phyloP scores from a whole-genome alignment of 805 yeast genomes.

The Yarrowia sp. region DNA sequence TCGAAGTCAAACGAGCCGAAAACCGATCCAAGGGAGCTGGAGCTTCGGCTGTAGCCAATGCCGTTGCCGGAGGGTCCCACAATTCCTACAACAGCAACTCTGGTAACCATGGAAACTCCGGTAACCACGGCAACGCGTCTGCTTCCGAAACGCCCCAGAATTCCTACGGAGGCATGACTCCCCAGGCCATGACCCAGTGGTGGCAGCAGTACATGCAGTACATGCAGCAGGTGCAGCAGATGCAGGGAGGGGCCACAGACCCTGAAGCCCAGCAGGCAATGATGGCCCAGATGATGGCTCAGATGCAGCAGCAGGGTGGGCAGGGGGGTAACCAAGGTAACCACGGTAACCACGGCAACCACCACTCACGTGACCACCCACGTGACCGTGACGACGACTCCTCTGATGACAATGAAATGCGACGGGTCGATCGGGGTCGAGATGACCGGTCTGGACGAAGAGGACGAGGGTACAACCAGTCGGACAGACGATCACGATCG shows the following conservation, averaged over 20 bases:
- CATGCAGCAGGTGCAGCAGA: slow-evolving; percentile 33
- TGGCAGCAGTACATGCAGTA: slow-evolving; percentile 38
- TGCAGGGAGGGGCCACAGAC: slow-evolving; percentile 17
- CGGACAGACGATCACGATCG: slow-evolving; percentile 15
- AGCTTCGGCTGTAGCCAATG: slow-evolving; percentile 22
- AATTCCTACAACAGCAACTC: neutral
- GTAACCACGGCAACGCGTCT: neutral
- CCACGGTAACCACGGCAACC: neutral
- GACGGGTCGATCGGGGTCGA: slow-evolving; percentile 31
- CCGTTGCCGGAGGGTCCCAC: neutral
- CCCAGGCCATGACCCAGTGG: slow-evolving; percentile 39
- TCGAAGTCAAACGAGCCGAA: slow-evolving; percentile 57
- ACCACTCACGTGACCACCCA: neutral
- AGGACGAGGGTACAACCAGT: slow-evolving; percentile 35
- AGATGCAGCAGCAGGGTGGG: slow-evolving; percentile 17
- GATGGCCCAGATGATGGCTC: slow-evolving; percentile 34
- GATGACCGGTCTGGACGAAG: slow-evolving; percentile 34
- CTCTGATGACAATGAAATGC: slow-evolving; percentile 28
- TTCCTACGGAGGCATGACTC: slow-evolving; percentile 36
- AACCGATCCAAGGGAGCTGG: slow-evolving; percentile 31
- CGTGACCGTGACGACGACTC: neutral
- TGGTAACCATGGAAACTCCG: neutral
- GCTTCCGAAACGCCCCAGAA: neutral
- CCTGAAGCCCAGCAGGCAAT: slow-evolving; percentile 30
- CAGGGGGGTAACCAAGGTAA: neutral